Percentiles rank a stretch among this genome's conserved stretches.
Evolutionary conservation across 805 yeast genomes (phyloP).

Genomic region (Cyberlindnera euphorbiae): DNA sequence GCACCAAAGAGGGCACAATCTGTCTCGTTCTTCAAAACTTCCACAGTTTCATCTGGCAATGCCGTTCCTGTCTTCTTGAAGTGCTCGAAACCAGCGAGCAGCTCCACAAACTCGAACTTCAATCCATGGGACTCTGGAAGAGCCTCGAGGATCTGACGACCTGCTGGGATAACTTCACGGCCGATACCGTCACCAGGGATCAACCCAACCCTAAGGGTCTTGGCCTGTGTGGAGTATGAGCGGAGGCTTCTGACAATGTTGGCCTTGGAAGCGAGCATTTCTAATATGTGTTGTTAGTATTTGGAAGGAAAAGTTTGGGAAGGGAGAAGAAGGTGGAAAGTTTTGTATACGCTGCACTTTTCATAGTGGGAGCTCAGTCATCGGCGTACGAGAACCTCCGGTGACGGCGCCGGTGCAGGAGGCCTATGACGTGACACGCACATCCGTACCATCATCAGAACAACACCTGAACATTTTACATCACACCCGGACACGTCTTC

Average conservation of each 20-base stretch:
- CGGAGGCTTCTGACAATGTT: constrained; percentile 16
- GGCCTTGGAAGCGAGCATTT: constrained; percentile 14
- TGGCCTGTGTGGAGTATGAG: constrained; percentile 35
- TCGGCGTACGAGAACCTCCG: constrained; percentile 1
- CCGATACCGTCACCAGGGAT: constrained; percentile 99
- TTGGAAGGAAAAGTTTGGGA: not conserved
- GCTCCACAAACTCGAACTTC: constrained; percentile 77
- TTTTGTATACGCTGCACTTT: no score
- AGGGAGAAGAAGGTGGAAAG: not conserved
- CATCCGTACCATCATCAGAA: not conserved
- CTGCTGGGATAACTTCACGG: constrained; percentile 96
- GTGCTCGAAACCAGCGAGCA: constrained; percentile 92
- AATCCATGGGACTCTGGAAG: constrained; percentile 74
- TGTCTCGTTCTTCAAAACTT: constrained; percentile 69
- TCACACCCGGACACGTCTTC: no score
- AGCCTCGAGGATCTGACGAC: constrained; percentile 78
- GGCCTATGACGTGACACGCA: no score
- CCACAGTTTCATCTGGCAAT: constrained; percentile 88
- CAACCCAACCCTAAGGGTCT: constrained; percentile 53
- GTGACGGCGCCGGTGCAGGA: constrained; percentile 3
- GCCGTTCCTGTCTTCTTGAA: constrained; percentile 96
- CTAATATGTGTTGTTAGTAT: not conserved
- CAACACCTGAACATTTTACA: not conserved
- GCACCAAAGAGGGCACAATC: constrained; percentile 99
- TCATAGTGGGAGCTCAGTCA: no score